A percentile compares a stretch with the other conserved stretches of the same genome.
These are phyloP conservation scores for Heritiera fomes DNA, from an alignment of 345 rosid genomes.

Conservation along the genomic window DNA sequence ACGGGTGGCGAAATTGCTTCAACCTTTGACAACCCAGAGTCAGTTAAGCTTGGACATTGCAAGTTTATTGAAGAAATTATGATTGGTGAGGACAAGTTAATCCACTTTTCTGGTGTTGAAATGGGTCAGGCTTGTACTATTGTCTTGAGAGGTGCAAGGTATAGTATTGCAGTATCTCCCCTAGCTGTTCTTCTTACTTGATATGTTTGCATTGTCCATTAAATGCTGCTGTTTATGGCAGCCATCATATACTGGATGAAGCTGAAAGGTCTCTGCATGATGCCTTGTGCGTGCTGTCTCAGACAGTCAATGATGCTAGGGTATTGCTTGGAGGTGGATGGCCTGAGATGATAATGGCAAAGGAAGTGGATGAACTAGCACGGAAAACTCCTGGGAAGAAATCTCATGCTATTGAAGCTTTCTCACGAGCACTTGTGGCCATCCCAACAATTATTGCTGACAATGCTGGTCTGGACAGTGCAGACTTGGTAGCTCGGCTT, in stretches of 20 bases:
- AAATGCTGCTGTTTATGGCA: slow-evolving; percentile 31
- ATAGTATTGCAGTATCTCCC: not conserved
- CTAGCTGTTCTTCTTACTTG: not conserved
- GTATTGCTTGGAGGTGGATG: slow-evolving; percentile 98
- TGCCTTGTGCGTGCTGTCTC: slow-evolving; percentile 94
- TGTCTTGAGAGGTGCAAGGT: slow-evolving; percentile 97
- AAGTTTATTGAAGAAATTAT: slow-evolving; percentile 93
- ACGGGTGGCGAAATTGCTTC: slow-evolving; percentile 99
- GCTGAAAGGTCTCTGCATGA: slow-evolving; percentile 98
- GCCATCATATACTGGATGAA: slow-evolving; percentile 95
- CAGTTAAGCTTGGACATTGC: slow-evolving; percentile 95
- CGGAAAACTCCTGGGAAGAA: slow-evolving; percentile 93
- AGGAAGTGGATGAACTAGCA: slow-evolving; percentile 94
- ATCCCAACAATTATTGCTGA: slow-evolving; percentile 93
- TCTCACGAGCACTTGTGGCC: slow-evolving; percentile 81
- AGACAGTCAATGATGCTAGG: slow-evolving; percentile 88
- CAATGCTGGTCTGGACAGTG: slow-evolving; percentile 98
- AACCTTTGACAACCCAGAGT: slow-evolving; percentile 96
- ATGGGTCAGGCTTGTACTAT: slow-evolving; percentile 98
- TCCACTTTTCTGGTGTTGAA: slow-evolving; percentile 93
- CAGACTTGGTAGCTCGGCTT: slow-evolving; percentile 89
- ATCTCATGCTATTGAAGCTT: slow-evolving; percentile 95
- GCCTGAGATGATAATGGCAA: slow-evolving; percentile 99
- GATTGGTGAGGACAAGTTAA: slow-evolving; percentile 98
- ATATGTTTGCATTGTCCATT: not conserved